A percentile compares a stretch with the other conserved stretches of the same genome.
phyloP scores from a whole-genome alignment of 2,329 filamentous ascomycete genomes.

The Hymenoscyphus fructigenus region DNA sequence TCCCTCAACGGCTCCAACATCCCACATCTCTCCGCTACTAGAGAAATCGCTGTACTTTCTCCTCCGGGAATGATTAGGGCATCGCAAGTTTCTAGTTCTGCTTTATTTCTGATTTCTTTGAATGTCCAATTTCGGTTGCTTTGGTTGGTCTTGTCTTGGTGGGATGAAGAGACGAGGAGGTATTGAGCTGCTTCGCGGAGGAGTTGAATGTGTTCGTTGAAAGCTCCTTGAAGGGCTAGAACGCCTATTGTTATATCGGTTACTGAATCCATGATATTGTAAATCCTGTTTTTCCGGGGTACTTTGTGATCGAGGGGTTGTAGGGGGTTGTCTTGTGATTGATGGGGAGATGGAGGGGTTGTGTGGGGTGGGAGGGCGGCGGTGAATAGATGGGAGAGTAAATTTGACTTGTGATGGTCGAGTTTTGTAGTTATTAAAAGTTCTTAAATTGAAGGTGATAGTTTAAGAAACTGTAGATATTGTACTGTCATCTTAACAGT shows the following conservation, averaged over 20 bases:
- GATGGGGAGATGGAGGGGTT: background rate
- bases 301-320: background rate
- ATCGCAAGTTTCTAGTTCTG: conserved; percentile 71
- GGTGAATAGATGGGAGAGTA: background rate
- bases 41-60: conserved; percentile 89
- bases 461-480: no score
- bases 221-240: conserved; percentile 84
- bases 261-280: background rate
- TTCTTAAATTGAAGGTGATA: no score
- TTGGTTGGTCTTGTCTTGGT: no score
- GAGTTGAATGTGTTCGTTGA: conserved; percentile 81
- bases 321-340: background rate
- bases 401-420: background rate
- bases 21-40: conserved; percentile 79
- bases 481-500: no score
- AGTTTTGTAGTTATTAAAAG: background rate
- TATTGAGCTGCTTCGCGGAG: conserved; percentile 66
- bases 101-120: conserved; percentile 75
- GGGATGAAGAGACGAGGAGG: conserved; percentile 37
- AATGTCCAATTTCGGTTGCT: conserved; percentile 45
- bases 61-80: conserved; percentile 89
- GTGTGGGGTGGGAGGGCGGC: background rate
- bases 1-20: conserved; percentile 80
- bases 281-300: background rate
- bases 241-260: conserved; percentile 55